A percentile compares a stretch with the other conserved stretches of the same genome.
Conservation (phyloP, 176 grass and related monocot genomes). For the Lolium multiflorum region DNA sequence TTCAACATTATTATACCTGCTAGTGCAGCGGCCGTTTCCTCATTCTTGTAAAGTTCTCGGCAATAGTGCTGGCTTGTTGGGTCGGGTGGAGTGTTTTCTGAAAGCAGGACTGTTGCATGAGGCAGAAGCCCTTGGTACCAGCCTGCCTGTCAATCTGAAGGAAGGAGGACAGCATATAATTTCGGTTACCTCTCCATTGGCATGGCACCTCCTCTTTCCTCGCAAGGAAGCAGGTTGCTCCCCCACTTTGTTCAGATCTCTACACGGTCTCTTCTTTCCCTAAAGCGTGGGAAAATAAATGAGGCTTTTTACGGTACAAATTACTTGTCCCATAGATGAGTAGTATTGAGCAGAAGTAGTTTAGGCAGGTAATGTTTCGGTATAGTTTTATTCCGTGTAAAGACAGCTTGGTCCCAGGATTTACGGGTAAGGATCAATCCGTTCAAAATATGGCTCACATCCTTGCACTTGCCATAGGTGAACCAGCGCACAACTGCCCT, state of each 20-base stretch:
- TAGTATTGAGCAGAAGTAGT: too few relatives aligned
- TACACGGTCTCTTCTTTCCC: conserved; percentile 64
- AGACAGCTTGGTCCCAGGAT: too few relatives aligned
- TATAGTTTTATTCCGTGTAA: too few relatives aligned
- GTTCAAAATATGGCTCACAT: too few relatives aligned
- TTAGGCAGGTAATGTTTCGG: too few relatives aligned
- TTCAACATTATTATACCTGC: background rate
- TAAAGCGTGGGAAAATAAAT: conserved; percentile 68
- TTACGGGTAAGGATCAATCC: too few relatives aligned
- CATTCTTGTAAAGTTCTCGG: conserved; percentile 39
- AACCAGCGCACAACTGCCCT: too few relatives aligned
- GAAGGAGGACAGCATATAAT: conserved; percentile 12
- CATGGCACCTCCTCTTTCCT: conserved; percentile 40
- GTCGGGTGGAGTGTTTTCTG: conserved; percentile 52
- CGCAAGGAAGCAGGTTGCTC: conserved; percentile 34
- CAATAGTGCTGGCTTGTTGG: conserved; percentile 42
- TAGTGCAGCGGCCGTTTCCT: conserved; percentile 12
- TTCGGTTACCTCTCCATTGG: conserved; percentile 39
- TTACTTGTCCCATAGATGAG: too few relatives aligned
- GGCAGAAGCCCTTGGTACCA: conserved; percentile 41
- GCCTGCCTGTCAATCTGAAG: conserved; percentile 43
- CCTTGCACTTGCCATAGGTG: too few relatives aligned
- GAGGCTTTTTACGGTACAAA: background rate
- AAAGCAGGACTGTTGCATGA: conserved; percentile 40
- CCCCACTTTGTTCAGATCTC: conserved; percentile 62